Evolutionary conservation across 768 basidiomycete species (phyloP), one percentile per base, ranked within the genome.

Genomic region (Suillus decipiens): DNA sequence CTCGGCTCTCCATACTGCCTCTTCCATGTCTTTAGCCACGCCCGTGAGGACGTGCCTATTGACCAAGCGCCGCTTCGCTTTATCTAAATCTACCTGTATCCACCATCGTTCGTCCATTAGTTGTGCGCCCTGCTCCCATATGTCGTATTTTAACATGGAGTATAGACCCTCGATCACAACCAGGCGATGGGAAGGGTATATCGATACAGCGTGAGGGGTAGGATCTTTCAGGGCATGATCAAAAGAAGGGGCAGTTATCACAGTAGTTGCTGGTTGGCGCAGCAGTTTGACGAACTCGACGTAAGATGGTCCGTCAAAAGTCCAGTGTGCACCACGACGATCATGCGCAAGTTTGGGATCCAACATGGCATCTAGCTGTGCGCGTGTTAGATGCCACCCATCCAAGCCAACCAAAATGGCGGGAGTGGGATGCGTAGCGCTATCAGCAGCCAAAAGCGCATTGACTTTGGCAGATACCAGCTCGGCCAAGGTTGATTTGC

Each of bases 161-260:
- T 98, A 97, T n/a, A 97, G 76, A 0, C 96, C 95, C 75, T 98
- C 96, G 65, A 98, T 84, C 63, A 98, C 73, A 48, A 97, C 82
- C 60, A 98, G 84, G 14, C 91, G 86, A 69, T 96, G 89, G 37
- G 79, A 69, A 0, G 89, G 84, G 31, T 77, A 69, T 33, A 98
- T 82, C 3, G 77, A 70, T 31, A 89, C 72, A 1, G 86, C 83
- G 51, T 88, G 80, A 4, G 84, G 83, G 0, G 78, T 79, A 0
- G 95, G 95, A 70, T 98, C 96, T 71, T 96, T 98, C 59, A 92
- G 72, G 1, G 92, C 85, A 73, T 97, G 96, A 60, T 88, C 86
- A 73, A 97, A 98, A 0, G 92, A 88, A 0, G 93, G 95, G 31
- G 92, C 95, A 12, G 82, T 83, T 68, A 89, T 74, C 33, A 76